Percentiles rank a stretch among this genome's conserved stretches.
phyloP scores from a whole-genome alignment of 192 early-diverging fungal species.

The Backusella tuberculispora region DNA sequence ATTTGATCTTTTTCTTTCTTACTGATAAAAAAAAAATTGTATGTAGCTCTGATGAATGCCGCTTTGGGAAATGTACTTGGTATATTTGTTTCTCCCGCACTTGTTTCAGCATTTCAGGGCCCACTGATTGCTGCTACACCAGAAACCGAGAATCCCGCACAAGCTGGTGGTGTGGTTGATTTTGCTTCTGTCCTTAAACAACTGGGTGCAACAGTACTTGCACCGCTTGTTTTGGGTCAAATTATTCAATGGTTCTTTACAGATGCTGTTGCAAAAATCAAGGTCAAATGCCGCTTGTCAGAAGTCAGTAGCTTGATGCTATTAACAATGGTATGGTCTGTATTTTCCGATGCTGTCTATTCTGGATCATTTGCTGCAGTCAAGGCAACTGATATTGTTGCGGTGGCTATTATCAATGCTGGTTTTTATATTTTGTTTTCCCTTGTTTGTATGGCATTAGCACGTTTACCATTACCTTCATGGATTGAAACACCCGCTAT shows the following conservation, averaged over 20 bases:
- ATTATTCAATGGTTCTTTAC: conserved; percentile 56
- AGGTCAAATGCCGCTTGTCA: conserved; percentile 53
- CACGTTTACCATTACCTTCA: conserved; percentile 44
- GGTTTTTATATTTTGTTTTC: conserved; percentile 57
- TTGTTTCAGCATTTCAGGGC: conserved; percentile 55
- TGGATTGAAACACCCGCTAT: conserved; percentile 27
- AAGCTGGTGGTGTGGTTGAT: conserved; percentile 45
- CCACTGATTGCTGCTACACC: conserved; percentile 31
- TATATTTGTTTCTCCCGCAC: conserved; percentile 60
- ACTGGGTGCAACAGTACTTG: conserved; percentile 63
- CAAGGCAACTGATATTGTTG: conserved; percentile 52
- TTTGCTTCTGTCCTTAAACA: conserved; percentile 56
- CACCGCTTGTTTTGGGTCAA: conserved; percentile 66
- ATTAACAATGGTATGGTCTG: conserved; percentile 69
- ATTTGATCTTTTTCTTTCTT: neutral
- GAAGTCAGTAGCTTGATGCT: conserved; percentile 61
- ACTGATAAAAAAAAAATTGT: neutral
- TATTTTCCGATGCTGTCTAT: conserved; percentile 73
- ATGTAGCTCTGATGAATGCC: conserved; percentile 63
- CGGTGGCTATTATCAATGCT: conserved; percentile 56
- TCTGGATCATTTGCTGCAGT: conserved; percentile 55
- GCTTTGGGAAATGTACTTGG: conserved; percentile 73
- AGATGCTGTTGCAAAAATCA: conserved; percentile 47
- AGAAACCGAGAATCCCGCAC: conserved; percentile 9
- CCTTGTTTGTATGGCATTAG: conserved; percentile 48